Percentiles rank a stretch among this genome's conserved stretches.
Evolutionary conservation across 495 filamentous ascomycete genomes (phyloP).

Genomic region (Alectoria sarmentosa): DNA sequence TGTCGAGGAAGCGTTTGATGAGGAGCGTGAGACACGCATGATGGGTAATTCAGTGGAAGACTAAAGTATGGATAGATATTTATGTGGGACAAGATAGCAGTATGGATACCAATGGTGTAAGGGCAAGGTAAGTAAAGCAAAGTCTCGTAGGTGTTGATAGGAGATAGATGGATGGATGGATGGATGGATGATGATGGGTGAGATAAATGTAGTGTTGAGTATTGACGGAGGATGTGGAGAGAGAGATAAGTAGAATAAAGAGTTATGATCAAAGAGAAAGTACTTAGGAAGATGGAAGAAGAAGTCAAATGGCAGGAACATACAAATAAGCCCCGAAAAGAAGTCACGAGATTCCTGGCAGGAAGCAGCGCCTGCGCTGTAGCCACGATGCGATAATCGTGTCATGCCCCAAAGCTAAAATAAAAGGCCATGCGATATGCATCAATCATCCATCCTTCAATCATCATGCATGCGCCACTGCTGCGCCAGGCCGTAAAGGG

Average conservation of each 20-base stretch:
- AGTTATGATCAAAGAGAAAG: no score
- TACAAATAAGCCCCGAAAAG: neutral
- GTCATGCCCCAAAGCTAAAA: no score
- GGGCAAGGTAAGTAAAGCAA: neutral
- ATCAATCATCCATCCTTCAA: no score
- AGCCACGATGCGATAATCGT: neutral
- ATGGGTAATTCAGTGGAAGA: neutral
- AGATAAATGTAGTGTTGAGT: neutral
- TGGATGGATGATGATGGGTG: neutral
- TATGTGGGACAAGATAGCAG: neutral
- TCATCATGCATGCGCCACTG: neutral
- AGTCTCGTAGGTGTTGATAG: neutral
- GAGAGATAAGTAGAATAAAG: neutral
- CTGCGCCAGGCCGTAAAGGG: neutral
- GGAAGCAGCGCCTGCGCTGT: no score
- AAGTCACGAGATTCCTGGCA: neutral
- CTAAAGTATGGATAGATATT: neutral
- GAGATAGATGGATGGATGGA: neutral
- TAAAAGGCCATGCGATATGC: no score
- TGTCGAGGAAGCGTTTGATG: slow-evolving; percentile 23
- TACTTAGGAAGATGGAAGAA: neutral
- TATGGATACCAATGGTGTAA: neutral
- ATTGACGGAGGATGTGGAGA: neutral
- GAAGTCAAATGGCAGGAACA: no score
- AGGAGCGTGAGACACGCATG: slow-evolving; percentile 26